Conservation (phyloP, 352 stramenopile genomes). For the Globisporangium solare region DNA sequence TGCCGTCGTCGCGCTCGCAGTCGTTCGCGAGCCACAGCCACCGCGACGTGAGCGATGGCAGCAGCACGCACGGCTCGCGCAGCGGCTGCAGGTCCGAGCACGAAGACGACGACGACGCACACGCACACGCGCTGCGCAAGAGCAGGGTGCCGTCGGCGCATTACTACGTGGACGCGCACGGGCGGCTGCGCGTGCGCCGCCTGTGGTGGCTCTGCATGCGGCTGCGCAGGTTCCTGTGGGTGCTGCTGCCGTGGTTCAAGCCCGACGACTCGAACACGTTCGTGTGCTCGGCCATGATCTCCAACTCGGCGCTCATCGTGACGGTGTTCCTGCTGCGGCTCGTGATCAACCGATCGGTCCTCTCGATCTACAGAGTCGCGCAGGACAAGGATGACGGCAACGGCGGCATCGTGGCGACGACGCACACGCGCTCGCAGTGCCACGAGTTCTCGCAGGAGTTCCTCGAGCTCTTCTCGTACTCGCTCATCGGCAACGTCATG, state of each 20-base stretch:
- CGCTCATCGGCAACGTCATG: constrained; percentile 51
- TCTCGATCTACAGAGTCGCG: constrained; percentile 32
- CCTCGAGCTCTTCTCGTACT: constrained; percentile 64
- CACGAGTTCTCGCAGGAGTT: constrained; percentile 54
- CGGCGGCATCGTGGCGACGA: not conserved
- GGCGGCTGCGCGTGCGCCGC: constrained; percentile 40
- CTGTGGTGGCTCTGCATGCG: constrained; percentile 59
- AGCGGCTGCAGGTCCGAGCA: constrained; percentile 11
- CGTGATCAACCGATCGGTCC: constrained; percentile 40
- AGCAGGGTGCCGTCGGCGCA: constrained; percentile 35
- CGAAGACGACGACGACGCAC: not conserved
- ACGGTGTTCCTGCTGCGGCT: constrained; percentile 42
- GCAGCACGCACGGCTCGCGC: constrained; percentile 15
- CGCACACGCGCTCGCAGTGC: constrained; percentile 16
- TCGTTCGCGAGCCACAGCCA: constrained; percentile 18
- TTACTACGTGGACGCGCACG: constrained; percentile 57
- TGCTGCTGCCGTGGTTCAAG: constrained; percentile 56
- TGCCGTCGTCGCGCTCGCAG: constrained; percentile 13
- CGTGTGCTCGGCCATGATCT: constrained; percentile 63
- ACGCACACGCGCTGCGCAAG: constrained; percentile 2
- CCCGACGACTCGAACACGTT: constrained; percentile 81
- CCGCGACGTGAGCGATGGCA: constrained; percentile 12
- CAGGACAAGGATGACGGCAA: constrained; percentile 14
- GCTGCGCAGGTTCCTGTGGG: constrained; percentile 34
- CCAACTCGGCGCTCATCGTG: constrained; percentile 69